Conservation (phyloP, 805 yeast genomes). For the Yamadazyma kitorensis region DNA sequence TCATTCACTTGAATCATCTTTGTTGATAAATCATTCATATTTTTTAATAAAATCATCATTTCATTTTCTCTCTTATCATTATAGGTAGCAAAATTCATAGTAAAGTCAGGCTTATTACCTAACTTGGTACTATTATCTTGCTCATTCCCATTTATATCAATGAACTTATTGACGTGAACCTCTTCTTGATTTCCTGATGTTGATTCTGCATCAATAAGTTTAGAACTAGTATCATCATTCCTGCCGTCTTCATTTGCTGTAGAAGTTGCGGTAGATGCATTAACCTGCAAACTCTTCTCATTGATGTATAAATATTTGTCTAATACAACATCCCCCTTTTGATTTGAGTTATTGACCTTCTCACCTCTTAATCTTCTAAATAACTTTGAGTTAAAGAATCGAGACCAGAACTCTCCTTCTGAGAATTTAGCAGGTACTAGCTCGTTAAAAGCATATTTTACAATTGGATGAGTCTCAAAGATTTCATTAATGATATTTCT, state of each 20-base stretch:
- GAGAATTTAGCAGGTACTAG: constrained; percentile 76
- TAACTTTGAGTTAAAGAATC: constrained; percentile 87
- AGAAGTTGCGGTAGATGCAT: constrained; percentile 4
- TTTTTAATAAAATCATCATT: constrained; percentile 70
- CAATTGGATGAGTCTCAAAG: constrained; percentile 89
- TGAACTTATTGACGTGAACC: constrained; percentile 60
- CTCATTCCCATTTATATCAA: constrained; percentile 78
- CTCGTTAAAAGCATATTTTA: constrained; percentile 83
- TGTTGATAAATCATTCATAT: constrained; percentile 85
- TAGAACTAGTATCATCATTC: constrained; percentile 8
- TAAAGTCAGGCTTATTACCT: constrained; percentile 85
- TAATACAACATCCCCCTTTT: constrained; percentile 78
- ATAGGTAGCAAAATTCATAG: constrained; percentile 69
- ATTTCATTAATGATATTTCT: constrained; percentile 87
- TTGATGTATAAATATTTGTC: constrained; percentile 74
- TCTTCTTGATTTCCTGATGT: constrained; percentile 32
- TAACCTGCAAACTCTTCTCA: constrained; percentile 19
- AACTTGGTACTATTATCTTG: constrained; percentile 72
- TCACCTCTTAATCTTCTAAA: constrained; percentile 90
- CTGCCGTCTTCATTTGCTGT: constrained; percentile 11
- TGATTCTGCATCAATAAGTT: constrained; percentile 21
- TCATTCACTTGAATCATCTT: constrained; percentile 55
- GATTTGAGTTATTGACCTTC: constrained; percentile 61
- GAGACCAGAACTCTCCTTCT: constrained; percentile 95
- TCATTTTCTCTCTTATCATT: constrained; percentile 44